Percentiles rank a stretch among this genome's conserved stretches.
Conservation (phyloP, 2,329 filamentous ascomycete species). For the Penicillium freii region DNA sequence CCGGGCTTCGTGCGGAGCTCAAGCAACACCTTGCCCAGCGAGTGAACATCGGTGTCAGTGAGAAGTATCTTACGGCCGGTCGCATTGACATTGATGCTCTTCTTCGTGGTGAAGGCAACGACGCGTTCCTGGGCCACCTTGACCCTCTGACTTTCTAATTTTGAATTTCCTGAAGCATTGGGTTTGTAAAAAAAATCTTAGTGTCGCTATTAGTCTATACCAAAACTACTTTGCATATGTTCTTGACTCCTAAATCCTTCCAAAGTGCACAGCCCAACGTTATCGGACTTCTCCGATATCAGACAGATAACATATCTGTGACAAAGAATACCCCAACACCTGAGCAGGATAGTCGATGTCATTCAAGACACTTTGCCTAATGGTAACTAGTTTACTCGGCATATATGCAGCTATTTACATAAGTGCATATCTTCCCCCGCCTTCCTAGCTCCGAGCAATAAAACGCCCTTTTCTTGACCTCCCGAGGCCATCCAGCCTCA, state of each 20-base stretch:
- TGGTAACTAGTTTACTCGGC: background rate
- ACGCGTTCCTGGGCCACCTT: slow-evolving; percentile 63
- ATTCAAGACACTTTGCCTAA: background rate
- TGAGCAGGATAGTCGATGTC: background rate
- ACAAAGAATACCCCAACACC: slow-evolving; percentile 1
- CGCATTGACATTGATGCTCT: slow-evolving; percentile 76
- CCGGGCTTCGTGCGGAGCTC: slow-evolving; percentile 67
- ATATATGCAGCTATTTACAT: slow-evolving; percentile 4
- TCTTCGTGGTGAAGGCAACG: slow-evolving; percentile 62
- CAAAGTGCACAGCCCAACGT: background rate
- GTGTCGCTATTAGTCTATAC: slow-evolving; percentile 14
- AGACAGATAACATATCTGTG: slow-evolving; percentile 6
- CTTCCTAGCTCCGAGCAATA: background rate
- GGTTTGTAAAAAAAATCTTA: slow-evolving; percentile 4
- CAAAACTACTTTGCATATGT: slow-evolving; percentile 1
- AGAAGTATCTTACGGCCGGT: slow-evolving; percentile 79
- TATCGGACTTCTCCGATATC: slow-evolving; percentile 1
- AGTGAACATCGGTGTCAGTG: slow-evolving; percentile 84
- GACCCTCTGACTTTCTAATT: slow-evolving; percentile 45
- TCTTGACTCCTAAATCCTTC: background rate
- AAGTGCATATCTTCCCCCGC: slow-evolving; percentile 7
- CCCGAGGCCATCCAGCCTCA: background rate
- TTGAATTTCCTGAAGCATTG: background rate
- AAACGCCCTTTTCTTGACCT: background rate
- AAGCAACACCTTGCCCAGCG: slow-evolving; percentile 67